These are phyloP conservation scores for Naganishia sp. DNA, from an alignment of 1,284 basidiomycete genomes.

Conservation along the genomic window DNA sequence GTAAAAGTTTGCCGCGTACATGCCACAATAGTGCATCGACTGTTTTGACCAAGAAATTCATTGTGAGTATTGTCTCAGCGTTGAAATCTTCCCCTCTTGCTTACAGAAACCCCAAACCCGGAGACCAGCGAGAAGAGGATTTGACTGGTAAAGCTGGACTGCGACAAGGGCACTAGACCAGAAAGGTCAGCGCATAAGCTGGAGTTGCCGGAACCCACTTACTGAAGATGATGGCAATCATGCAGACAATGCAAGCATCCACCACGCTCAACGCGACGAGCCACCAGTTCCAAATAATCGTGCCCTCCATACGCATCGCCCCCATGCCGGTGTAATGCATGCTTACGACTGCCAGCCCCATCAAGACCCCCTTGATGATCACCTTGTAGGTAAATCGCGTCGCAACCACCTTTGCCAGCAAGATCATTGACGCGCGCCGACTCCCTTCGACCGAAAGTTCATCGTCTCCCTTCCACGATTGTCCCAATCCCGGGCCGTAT, in stretches of 20 bases:
- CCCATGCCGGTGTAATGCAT: constrained; percentile 31
- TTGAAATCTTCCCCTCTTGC: too few relatives aligned
- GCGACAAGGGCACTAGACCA: constrained; percentile 25
- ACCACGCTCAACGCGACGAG: constrained; percentile 23
- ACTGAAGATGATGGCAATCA: constrained; percentile 32
- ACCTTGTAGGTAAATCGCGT: constrained; percentile 20
- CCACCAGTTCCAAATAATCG: constrained; percentile 25
- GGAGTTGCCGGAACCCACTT: background rate
- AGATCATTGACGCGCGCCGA: background rate
- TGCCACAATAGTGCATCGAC: constrained; percentile 27
- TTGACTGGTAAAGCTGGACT: constrained; percentile 28
- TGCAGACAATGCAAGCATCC: constrained; percentile 23
- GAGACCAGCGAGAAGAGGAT: constrained; percentile 20
- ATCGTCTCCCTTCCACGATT: constrained; percentile 9
- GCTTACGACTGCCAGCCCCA: constrained; percentile 24
- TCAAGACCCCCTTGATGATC: constrained; percentile 22
- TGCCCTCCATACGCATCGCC: constrained; percentile 26
- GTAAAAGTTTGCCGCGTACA: constrained; percentile 27
- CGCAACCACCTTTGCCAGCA: constrained; percentile 7
- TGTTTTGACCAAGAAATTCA: background rate
- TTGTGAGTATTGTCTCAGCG: too few relatives aligned
- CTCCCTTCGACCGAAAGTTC: background rate
- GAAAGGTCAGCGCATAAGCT: background rate
- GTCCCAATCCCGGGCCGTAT: constrained; percentile 6
- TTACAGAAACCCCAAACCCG: constrained; percentile 9